A percentile compares a stretch with the other conserved stretches of the same genome.
These are phyloP conservation scores for Streptanthus diversifolius DNA, from an alignment of 345 rosid species.

Conservation along the genomic window DNA sequence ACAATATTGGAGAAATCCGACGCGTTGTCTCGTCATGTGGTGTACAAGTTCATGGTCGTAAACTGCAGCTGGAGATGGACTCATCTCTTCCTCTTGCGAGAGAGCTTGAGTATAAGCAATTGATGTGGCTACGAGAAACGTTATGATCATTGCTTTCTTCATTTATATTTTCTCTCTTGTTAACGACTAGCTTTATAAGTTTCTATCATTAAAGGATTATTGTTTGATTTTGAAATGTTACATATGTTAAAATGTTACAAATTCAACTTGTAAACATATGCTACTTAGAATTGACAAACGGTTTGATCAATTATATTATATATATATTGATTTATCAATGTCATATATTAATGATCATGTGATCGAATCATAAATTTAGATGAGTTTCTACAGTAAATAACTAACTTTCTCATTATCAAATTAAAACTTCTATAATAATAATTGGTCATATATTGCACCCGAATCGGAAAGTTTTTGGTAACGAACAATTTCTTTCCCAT, in stretches of 20 bases:
- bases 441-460: neutral
- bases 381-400: neutral
- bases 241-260: neutral
- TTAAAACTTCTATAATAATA: too few species aligned
- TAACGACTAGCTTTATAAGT: neutral
- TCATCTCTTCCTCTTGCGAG: neutral
- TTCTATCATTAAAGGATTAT: too few species aligned
- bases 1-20: slow-evolving; percentile 8
- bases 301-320: too few species aligned
- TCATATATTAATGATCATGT: neutral
- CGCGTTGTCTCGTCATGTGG: neutral
- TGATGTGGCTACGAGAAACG: neutral
- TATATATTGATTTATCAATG: too few species aligned
- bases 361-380: neutral
- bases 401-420: neutral
- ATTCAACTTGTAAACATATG: too few species aligned
- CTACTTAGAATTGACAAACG: too few species aligned
- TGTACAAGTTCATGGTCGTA: slow-evolving; percentile 12
- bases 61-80: neutral
- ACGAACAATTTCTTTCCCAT: neutral
- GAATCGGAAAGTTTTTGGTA: neutral
- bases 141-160: slow-evolving; percentile 1
- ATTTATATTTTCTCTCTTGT: neutral
- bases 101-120: slow-evolving; percentile 1
- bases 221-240: neutral